Evolutionary conservation across 202 grass and related monocot species (phyloP).

Genomic region (Panicum virgatum): DNA sequence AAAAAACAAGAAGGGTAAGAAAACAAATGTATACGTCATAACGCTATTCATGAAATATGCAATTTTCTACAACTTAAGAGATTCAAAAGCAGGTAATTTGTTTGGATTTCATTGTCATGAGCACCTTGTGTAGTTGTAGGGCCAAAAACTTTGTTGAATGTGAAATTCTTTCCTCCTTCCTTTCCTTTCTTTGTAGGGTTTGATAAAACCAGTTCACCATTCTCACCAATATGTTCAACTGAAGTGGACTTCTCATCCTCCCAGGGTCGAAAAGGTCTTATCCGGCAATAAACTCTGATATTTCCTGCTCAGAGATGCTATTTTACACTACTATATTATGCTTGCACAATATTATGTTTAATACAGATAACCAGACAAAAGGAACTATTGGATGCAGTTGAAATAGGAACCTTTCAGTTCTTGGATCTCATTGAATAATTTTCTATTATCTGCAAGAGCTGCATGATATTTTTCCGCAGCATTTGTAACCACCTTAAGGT

Average conservation of each 20-base stretch:
- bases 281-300: constrained; percentile 86
- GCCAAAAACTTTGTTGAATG: constrained; percentile 88
- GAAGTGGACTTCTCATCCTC: constrained; percentile 63
- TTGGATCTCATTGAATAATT: constrained; percentile 83
- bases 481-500: constrained; percentile 67
- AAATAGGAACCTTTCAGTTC: constrained; percentile 86
- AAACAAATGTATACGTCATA: not conserved
- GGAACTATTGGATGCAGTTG: constrained; percentile 13
- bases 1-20: constrained; percentile 31
- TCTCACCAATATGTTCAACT: constrained; percentile 70
- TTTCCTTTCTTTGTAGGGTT: constrained; percentile 82
- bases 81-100: constrained; percentile 27
- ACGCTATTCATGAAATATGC: constrained; percentile 1
- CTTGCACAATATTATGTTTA: constrained; percentile 10
- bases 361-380: constrained; percentile 28
- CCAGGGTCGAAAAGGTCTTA: constrained; percentile 77
- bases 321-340: constrained; percentile 25
- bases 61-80: constrained; percentile 1
- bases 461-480: constrained; percentile 75
- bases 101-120: constrained; percentile 7
- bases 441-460: constrained; percentile 82
- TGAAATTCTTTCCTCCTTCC: constrained; percentile 80
- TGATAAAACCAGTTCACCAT: constrained; percentile 77
- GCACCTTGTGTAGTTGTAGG: constrained; percentile 73
- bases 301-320: constrained; percentile 60